Evolutionary conservation across 2,329 filamentous ascomycete species (phyloP), one percentile per base, ranked within the genome.

Genomic region (Allantophomopsis cytisporea): DNA sequence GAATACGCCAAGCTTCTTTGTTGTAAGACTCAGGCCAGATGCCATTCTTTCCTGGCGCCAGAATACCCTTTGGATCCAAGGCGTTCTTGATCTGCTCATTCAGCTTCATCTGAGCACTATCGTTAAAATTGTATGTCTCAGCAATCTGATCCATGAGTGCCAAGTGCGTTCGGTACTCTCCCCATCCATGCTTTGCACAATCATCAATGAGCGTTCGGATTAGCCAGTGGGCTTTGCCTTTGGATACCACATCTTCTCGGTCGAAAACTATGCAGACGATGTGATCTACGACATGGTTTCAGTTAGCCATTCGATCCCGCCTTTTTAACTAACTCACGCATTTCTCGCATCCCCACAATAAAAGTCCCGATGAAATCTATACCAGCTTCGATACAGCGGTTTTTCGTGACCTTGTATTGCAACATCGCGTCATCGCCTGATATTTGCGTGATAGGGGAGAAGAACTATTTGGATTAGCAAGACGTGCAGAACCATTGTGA

Each of bases 211-310:
- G 47, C 20, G 51, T 52, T n/a, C 48, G 50, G 43, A 68, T 63
- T 11, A 64, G 45, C 41, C 49, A 46, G 43, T 60, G 52, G 10
- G 59, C 58, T 38, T 57, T 53, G 15, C 55, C 45, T 45, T 65
- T 60, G 36, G 51, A 46, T 1, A 62, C 58, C 1, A 56, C 46
- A 28, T 66, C 57, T 31, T 59, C 57, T 5, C 63, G 57, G 43
- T 74, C 61, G 48, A 68, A 74, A 12, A 72, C 60, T 33, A 74
- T 65, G 41, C 66, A 67, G 3, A 70, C 62, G 41, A 73, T 72
- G 48, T 71, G 64, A 49, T 73, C n/a, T n/a, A n/a, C n/a, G n/a
- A n/a, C n/a, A n/a, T n/a, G n/a, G n/a, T n/a, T n/a, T n/a, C n/a
- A n/a, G n/a, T n/a, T n/a, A n/a, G n/a, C n/a, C n/a, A n/a, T n/a